These are phyloP conservation scores for Colletotrichum ledebouriae DNA, from an alignment of 2,329 filamentous ascomycete genomes.

Conservation along the genomic window DNA sequence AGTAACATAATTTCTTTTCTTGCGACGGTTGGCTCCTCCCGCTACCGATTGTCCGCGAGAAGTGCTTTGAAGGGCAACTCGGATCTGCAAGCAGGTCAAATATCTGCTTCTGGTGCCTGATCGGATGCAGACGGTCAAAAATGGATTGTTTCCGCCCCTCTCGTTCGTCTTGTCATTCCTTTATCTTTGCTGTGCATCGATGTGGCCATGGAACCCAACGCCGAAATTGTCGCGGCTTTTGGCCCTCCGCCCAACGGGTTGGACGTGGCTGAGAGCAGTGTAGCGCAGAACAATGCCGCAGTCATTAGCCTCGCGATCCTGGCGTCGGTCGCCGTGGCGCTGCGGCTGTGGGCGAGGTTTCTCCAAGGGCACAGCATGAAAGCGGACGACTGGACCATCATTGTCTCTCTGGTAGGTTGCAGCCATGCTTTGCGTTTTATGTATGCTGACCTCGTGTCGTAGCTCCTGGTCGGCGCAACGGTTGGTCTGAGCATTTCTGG, in stretches of 20 bases:
- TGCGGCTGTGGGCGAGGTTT: constrained; percentile 24
- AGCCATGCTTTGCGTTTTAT: too few relatives aligned
- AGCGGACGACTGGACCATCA: constrained; percentile 32
- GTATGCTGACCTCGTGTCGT: neutral
- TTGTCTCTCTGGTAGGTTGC: constrained; percentile 18
- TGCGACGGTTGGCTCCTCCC: neutral
- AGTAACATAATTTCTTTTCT: neutral
- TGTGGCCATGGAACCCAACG: constrained; percentile 11
- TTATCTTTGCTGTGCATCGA: neutral
- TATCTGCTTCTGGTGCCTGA: neutral
- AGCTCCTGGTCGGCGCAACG: constrained; percentile 28
- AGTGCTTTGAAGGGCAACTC: neutral
- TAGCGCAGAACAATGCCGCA: constrained; percentile 23
- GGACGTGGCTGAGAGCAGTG: constrained; percentile 29
- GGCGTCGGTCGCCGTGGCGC: constrained; percentile 19
- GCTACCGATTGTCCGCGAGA: neutral
- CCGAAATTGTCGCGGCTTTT: constrained; percentile 16
- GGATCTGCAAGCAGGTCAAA: neutral
- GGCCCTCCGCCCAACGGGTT: constrained; percentile 21
- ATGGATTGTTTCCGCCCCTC: neutral
- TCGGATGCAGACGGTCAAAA: neutral
- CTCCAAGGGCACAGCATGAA: constrained; percentile 22
- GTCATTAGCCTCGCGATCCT: constrained; percentile 25
- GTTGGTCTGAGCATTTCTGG: constrained; percentile 32
- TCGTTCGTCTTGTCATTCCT: neutral